A percentile compares a stretch with the other conserved stretches of the same genome.
Conservation (phyloP, 176 grass and related monocot genomes). For the Poa annua region DNA sequence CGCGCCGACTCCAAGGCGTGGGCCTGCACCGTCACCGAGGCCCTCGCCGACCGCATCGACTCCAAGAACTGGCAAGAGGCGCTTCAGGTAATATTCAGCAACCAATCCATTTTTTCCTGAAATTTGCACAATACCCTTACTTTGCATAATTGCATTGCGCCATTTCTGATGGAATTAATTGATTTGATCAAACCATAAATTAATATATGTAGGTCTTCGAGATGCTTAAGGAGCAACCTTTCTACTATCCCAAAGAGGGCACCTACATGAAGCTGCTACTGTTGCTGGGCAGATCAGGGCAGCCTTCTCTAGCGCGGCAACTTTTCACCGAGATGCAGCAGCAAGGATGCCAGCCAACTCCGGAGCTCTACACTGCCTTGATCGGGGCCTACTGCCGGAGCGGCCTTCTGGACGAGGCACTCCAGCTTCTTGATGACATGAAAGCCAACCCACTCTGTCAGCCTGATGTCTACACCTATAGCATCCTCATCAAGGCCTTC, state of each 20-base stretch:
- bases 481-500: slow-evolving; percentile 82
- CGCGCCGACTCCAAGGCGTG: slow-evolving; percentile 66
- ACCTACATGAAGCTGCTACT: slow-evolving; percentile 89
- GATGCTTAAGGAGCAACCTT: slow-evolving; percentile 80
- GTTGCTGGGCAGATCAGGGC: slow-evolving; percentile 68
- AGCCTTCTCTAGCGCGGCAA: slow-evolving; percentile 52
- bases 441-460: slow-evolving; percentile 67
- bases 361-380: slow-evolving; percentile 79
- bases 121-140: neutral
- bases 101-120: too few species aligned
- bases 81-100: slow-evolving; percentile 51
- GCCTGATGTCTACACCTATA: slow-evolving; percentile 94
- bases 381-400: slow-evolving; percentile 68
- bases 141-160: neutral
- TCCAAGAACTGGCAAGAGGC: slow-evolving; percentile 67
- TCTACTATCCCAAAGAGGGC: slow-evolving; percentile 82
- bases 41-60: slow-evolving; percentile 64
- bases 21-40: slow-evolving; percentile 90
- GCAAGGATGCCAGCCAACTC: slow-evolving; percentile 65
- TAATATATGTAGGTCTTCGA: slow-evolving; percentile 58
- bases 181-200: neutral
- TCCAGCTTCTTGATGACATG: slow-evolving; percentile 66
- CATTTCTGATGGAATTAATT: neutral
- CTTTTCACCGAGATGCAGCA: slow-evolving; percentile 70
- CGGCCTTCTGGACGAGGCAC: slow-evolving; percentile 66